Evolutionary conservation across 768 basidiomycete species (phyloP), one percentile per base, ranked within the genome.

Genomic region (Pulveroboletus sp.): DNA sequence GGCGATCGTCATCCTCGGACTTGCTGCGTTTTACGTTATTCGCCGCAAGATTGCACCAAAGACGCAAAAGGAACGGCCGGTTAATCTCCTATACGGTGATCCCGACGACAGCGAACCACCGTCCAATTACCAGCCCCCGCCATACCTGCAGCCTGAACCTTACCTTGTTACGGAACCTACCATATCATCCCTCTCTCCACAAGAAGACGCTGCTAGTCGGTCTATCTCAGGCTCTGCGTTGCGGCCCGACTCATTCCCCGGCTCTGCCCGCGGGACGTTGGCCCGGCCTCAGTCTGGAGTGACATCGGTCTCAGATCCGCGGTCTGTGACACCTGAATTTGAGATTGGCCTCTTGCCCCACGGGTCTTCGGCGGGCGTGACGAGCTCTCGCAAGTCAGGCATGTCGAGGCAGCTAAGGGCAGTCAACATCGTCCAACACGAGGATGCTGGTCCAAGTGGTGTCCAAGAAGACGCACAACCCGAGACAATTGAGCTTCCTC

Each of bases 341-440:
- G 67, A 60, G 13, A 32, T 24, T 13, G 49, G 55, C 7, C 30
- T 43, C 54, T 57, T 53, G 46, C 43, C 58, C 24, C 49, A 57
- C 39, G 35, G 60, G 45, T 63, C 62, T 9, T 56, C 64, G 27
- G 35, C 57, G 2, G 50, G 47, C 43, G 32, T 62, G 47, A 58
- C 49, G 24, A 63, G 59, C 46, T 69, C 68, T 38, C 67, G 61
- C 55, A 62, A 78, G 46, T 72, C 73, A 8, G 66, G 72, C 3
- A 63, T 63, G 36, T 66, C 76, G 46, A 73, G 82, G 35, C 71
- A 68, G 54, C 70, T 89, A 70, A 72, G 88, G 40, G 76, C 86
- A 0, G 81, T 92, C 31, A 90, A 91, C 61, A 79, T 89, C 59
- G 77, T 91, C 39, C 89, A 91, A 67, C 89, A 92, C 58, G 87